Percentiles rank a stretch among this genome's conserved stretches.
Evolutionary conservation across 441 rosid species (phyloP).

Genomic region (Euphorbia celastroides): DNA sequence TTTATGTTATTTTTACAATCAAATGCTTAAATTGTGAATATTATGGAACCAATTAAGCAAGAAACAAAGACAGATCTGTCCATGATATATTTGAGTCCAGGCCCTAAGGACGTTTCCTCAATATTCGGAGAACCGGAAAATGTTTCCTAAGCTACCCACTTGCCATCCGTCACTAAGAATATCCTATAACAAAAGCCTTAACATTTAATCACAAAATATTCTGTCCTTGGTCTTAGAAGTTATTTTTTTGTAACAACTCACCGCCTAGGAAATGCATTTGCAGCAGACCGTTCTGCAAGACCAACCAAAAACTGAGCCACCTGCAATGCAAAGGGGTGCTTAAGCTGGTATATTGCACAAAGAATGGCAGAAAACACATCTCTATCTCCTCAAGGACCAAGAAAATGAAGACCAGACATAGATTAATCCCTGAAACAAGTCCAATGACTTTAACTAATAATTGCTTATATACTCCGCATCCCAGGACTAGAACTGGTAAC

Average conservation of each 20-base stretch:
- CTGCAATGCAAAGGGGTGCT: constrained; percentile 27
- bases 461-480: not conserved
- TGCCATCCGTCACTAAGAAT: not conserved
- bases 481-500: not conserved
- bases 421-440: not conserved
- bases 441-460: not conserved
- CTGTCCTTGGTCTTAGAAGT: not conserved
- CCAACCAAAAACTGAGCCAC: constrained; percentile 95
- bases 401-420: not conserved
- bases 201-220: not conserved
- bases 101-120: not conserved
- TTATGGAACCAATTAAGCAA: not conserved
- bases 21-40: too few relatives aligned
- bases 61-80: not conserved
- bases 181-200: not conserved
- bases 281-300: constrained; percentile 68
- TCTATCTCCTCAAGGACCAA: not conserved
- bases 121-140: not conserved
- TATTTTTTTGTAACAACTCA: constrained; percentile 23
- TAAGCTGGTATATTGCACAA: not conserved
- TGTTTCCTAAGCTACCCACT: not conserved
- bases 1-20: too few relatives aligned
- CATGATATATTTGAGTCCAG: too few relatives aligned
- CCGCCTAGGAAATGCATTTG: constrained; percentile 74
- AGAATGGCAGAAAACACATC: not conserved